Conservation (phyloP, 2,329 filamentous ascomycete genomes). For the Penicillium paneum region DNA sequence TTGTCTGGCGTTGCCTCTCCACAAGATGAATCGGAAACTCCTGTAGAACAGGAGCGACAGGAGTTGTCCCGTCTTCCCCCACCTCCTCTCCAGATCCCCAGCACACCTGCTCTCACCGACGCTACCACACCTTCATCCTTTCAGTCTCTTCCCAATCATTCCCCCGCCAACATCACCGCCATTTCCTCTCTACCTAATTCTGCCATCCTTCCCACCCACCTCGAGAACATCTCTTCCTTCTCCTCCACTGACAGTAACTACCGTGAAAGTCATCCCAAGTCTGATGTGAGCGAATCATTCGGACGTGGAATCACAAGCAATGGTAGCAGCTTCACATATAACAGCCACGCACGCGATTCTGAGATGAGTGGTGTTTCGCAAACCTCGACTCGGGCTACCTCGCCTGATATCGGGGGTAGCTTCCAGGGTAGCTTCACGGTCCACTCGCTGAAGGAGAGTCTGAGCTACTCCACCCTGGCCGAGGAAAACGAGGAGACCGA, state of each 20-base stretch:
- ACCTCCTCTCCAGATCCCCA: slow-evolving; percentile 47
- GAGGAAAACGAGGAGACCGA: slow-evolving; percentile 80
- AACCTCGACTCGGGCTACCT: slow-evolving; percentile 82
- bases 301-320: slow-evolving; percentile 72
- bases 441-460: slow-evolving; percentile 67
- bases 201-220: slow-evolving; percentile 25
- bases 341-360: slow-evolving; percentile 70
- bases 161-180: slow-evolving; percentile 30
- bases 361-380: slow-evolving; percentile 76
- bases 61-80: slow-evolving; percentile 44
- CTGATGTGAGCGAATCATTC: slow-evolving; percentile 32
- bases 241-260: slow-evolving; percentile 33
- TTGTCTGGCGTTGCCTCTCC: slow-evolving; percentile 16
- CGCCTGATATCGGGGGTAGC: slow-evolving; percentile 64
- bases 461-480: slow-evolving; percentile 61
- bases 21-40: slow-evolving; percentile 17
- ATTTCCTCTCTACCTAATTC: slow-evolving; percentile 28
- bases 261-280: slow-evolving; percentile 36
- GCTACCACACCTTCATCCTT: slow-evolving; percentile 41
- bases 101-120: slow-evolving; percentile 37
- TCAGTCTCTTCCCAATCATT: slow-evolving; percentile 43
- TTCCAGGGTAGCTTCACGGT: slow-evolving; percentile 53
- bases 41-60: slow-evolving; percentile 13
- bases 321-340: slow-evolving; percentile 73
- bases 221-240: slow-evolving; percentile 28